Conservation (phyloP, 108 stramenopile species). For the Cylindrotheca closterium region DNA sequence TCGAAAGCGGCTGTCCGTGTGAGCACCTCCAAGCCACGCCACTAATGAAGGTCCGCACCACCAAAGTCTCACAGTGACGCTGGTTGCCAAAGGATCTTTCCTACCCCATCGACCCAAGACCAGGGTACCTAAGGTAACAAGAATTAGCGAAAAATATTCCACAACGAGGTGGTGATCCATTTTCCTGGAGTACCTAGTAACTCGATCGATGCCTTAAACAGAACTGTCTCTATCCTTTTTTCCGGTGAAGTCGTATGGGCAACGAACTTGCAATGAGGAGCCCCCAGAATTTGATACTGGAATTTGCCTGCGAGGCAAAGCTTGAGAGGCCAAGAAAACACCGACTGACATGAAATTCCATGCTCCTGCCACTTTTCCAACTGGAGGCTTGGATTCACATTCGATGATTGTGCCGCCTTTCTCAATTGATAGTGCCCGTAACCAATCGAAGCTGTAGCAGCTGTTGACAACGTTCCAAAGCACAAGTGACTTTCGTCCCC, state of each 20-base stretch:
- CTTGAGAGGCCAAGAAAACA: conserved; percentile 68
- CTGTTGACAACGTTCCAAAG: conserved; percentile 78
- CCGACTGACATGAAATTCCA: conserved; percentile 54
- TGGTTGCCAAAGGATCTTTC: conserved; percentile 52
- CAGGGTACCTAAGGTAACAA: conserved; percentile 80
- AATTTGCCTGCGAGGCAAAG: conserved; percentile 78
- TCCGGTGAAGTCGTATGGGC: conserved; percentile 89
- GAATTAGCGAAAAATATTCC: no score
- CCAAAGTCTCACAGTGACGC: conserved; percentile 62
- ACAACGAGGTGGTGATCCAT: no score
- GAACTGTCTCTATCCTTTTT: conserved; percentile 19
- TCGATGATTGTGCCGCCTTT: conserved; percentile 12
- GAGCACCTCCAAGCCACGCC: conserved; percentile 78
- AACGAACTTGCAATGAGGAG: conserved; percentile 69
- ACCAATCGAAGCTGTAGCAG: conserved; percentile 71
- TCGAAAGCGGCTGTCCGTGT: conserved; percentile 79
- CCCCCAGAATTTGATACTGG: conserved; percentile 50
- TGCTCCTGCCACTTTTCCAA: conserved; percentile 25
- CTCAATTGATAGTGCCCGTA: conserved; percentile 67
- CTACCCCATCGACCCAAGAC: conserved; percentile 86
- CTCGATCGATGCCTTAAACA: conserved; percentile 69
- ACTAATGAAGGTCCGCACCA: conserved; percentile 74
- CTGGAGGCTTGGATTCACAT: conserved; percentile 23
- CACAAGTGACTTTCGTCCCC: conserved; percentile 68
- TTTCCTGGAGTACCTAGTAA: conserved; percentile 49